A percentile compares a stretch with the other conserved stretches of the same genome.
phyloP scores from a whole-genome alignment of 2,329 filamentous ascomycete species.

The Fusarium solani-melongenae region DNA sequence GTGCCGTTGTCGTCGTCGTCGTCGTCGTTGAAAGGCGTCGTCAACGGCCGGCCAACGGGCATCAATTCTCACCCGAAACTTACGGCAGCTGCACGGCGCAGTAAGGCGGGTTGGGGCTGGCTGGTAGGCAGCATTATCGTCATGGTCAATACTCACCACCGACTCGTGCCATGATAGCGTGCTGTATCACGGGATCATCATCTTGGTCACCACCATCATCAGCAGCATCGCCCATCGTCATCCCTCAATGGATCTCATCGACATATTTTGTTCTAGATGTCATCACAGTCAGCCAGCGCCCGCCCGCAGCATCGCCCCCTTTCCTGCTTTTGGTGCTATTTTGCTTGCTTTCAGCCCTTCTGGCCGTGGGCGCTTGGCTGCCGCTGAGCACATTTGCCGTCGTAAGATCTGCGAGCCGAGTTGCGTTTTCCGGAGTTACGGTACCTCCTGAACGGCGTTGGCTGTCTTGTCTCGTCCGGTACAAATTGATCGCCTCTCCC shows the following conservation, averaged over 20 bases:
- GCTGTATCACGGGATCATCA: slow-evolving; percentile 13
- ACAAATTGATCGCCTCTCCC: slow-evolving; percentile 18
- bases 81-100: not conserved
- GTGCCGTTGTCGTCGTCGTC: not conserved
- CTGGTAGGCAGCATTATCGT: slow-evolving; percentile 11
- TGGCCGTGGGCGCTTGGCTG: slow-evolving; percentile 17
- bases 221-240: slow-evolving; percentile 19
- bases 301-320: slow-evolving; percentile 21
- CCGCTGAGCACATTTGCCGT: slow-evolving; percentile 20
- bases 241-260: not conserved
- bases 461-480: slow-evolving; percentile 1
- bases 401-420: slow-evolving; percentile 39
- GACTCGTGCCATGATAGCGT: slow-evolving; percentile 7
- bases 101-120: not conserved
- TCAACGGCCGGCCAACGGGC: not conserved
- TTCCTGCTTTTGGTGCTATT: slow-evolving; percentile 22
- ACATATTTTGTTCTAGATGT: not conserved
- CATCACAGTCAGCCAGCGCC: slow-evolving; percentile 30
- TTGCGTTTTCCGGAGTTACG: slow-evolving; percentile 15
- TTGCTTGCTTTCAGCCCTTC: slow-evolving; percentile 4
- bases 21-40: not conserved
- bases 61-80: not conserved
- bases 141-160: not conserved
- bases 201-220: not conserved
- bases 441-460: slow-evolving; percentile 12